Percentiles rank a stretch among this genome's conserved stretches.
Conservation (phyloP, 805 yeast species). For the Yarrowia osloensis region DNA sequence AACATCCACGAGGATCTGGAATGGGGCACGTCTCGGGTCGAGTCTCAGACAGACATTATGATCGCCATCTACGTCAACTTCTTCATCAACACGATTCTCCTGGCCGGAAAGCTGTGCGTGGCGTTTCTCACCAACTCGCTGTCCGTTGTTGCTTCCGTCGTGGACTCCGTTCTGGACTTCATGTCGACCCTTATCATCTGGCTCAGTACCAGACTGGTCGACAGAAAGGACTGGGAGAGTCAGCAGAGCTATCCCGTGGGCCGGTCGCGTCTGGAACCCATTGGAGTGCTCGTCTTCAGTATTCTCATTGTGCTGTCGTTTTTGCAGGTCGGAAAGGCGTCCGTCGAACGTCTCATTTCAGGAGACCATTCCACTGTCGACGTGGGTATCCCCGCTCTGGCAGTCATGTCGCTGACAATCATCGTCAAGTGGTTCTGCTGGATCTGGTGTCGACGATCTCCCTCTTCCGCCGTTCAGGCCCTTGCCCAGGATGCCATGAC, state of each 20-base stretch:
- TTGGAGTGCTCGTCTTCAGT: constrained; percentile 74
- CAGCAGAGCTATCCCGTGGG: constrained; percentile 62
- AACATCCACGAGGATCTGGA: constrained; percentile 58
- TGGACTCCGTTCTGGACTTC: constrained; percentile 74
- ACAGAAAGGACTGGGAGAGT: constrained; percentile 50
- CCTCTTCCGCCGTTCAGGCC: constrained; percentile 72
- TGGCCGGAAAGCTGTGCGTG: constrained; percentile 62
- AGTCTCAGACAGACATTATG: constrained; percentile 50
- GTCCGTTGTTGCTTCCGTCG: constrained; percentile 74
- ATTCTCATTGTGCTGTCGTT: constrained; percentile 71
- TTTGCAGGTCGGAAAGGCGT: constrained; percentile 68
- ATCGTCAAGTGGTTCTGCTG: constrained; percentile 61
- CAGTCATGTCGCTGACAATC: constrained; percentile 66
- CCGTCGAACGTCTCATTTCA: constrained; percentile 53
- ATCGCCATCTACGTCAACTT: constrained; percentile 68
- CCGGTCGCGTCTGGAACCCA: constrained; percentile 69
- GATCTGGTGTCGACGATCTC: constrained; percentile 60
- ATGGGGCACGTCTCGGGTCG: constrained; percentile 49
- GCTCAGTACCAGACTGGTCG: constrained; percentile 52
- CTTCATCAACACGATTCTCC: constrained; percentile 54
- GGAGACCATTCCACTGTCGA: constrained; percentile 46
- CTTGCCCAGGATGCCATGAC: constrained; percentile 81
- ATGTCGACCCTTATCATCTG: constrained; percentile 73
- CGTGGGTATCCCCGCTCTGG: constrained; percentile 53
- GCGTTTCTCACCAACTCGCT: constrained; percentile 67